phyloP scores from a whole-genome alignment of 192 early-diverging fungal species.

The Helicostylum pulchrum region DNA sequence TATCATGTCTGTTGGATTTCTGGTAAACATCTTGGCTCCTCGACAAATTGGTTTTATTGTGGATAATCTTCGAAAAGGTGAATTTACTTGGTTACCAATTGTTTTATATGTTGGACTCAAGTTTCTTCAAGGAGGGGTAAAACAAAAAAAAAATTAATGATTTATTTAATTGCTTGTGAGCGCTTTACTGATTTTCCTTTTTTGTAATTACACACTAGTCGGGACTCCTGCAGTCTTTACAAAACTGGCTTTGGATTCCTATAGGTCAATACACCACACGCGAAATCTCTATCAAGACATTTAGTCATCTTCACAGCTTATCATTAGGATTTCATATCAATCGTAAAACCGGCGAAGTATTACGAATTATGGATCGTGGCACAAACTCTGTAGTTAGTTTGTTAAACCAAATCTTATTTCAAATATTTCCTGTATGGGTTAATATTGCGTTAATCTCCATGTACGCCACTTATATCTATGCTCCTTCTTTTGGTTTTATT shows the following conservation, averaged over 20 bases:
- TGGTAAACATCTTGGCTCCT: constrained; percentile 85
- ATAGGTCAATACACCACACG: constrained; percentile 91
- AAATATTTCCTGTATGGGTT: constrained; percentile 83
- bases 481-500: constrained; percentile 76
- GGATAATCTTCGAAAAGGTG: constrained; percentile 49
- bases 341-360: constrained; percentile 92
- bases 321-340: constrained; percentile 91
- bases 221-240: constrained; percentile 73
- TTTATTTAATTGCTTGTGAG: background rate
- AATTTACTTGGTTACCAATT: constrained; percentile 49
- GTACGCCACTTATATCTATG: constrained; percentile 64
- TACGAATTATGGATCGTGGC: constrained; percentile 87
- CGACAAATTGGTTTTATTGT: constrained; percentile 82
- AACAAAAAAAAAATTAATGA: too few species aligned
- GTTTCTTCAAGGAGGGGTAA: constrained; percentile 73
- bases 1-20: constrained; percentile 58
- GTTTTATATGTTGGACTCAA: constrained; percentile 59
- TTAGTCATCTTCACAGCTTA: constrained; percentile 84
- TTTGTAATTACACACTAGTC: constrained; percentile 20
- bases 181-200: constrained; percentile 10
- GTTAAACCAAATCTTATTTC: constrained; percentile 81
- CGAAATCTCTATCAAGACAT: constrained; percentile 86
- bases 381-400: constrained; percentile 71
- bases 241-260: constrained; percentile 90
- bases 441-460: constrained; percentile 84